Conservation (phyloP, 306 rosid genomes). For the cucumber (Cucumis sativus) region DNA sequence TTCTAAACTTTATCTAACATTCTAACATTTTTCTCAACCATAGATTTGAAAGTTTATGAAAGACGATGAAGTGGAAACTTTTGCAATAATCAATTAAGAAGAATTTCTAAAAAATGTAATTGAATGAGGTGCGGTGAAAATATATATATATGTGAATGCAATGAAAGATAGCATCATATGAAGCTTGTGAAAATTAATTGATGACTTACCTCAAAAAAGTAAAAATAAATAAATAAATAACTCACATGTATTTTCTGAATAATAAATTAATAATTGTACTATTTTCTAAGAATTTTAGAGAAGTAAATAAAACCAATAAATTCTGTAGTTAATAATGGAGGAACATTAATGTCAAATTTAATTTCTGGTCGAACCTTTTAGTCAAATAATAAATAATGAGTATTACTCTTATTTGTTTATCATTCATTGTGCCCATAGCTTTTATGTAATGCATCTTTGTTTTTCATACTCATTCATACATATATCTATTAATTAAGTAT, state of each 20-base stretch:
- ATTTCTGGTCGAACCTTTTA: background rate
- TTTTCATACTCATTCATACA: too few species aligned
- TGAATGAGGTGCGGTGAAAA: background rate
- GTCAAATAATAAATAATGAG: background rate
- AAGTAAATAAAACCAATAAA: background rate
- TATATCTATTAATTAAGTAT: too few species aligned
- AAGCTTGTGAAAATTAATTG: background rate
- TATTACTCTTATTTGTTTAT: background rate
- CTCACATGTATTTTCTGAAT: background rate
- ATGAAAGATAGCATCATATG: background rate
- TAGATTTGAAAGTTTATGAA: too few species aligned
- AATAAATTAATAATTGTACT: background rate
- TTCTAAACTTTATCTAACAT: too few species aligned
- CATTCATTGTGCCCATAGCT: background rate
- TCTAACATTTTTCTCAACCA: too few species aligned
- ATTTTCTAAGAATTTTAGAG: background rate
- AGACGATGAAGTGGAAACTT: too few species aligned
- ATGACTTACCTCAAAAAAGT: background rate
- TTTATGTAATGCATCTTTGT: too few species aligned
- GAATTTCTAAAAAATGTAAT: background rate
- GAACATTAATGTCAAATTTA: background rate
- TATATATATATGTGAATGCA: background rate
- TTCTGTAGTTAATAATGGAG: slow-evolving; percentile 2
- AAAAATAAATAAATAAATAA: background rate
- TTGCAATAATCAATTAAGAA: background rate